These are phyloP conservation scores for Fusarium humuli DNA, from an alignment of 2,329 filamentous ascomycete species.

Conservation along the genomic window DNA sequence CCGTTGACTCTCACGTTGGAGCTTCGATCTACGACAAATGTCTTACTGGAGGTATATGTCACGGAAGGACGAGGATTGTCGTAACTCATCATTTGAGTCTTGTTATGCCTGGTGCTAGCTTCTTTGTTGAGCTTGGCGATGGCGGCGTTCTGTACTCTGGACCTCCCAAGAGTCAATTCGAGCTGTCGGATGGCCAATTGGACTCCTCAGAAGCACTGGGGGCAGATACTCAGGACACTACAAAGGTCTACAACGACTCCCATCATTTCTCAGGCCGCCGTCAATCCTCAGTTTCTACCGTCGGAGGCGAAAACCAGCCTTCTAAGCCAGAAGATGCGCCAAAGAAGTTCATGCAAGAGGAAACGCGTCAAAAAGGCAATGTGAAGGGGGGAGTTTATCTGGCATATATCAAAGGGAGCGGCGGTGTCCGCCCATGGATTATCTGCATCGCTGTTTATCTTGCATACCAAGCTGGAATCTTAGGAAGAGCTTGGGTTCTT, in stretches of 20 bases:
- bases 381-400: conserved; percentile 74
- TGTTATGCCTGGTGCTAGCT: conserved; percentile 76
- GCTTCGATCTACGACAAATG: conserved; percentile 81
- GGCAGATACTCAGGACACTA: conserved; percentile 55
- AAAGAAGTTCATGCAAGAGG: conserved; percentile 80
- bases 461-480: conserved; percentile 62
- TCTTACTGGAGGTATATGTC: conserved; percentile 74
- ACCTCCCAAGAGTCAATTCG: neutral
- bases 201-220: conserved; percentile 15
- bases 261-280: neutral
- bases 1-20: conserved; percentile 83
- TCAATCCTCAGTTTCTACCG: neutral
- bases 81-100: conserved; percentile 85
- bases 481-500: conserved; percentile 72
- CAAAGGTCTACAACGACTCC: conserved; percentile 37
- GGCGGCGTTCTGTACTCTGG: conserved; percentile 66
- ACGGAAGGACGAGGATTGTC: conserved; percentile 77
- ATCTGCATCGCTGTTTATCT: conserved; percentile 64
- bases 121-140: conserved; percentile 76
- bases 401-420: conserved; percentile 73
- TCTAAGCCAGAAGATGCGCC: conserved; percentile 66
- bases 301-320: conserved; percentile 33
- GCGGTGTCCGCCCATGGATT: conserved; percentile 66
- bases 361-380: conserved; percentile 74
- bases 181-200: neutral